Percentiles rank a stretch among this genome's conserved stretches.
Evolutionary conservation across 139 green algal genomes (phyloP).

Genomic region (Zygnema circumcarinatum): DNA sequence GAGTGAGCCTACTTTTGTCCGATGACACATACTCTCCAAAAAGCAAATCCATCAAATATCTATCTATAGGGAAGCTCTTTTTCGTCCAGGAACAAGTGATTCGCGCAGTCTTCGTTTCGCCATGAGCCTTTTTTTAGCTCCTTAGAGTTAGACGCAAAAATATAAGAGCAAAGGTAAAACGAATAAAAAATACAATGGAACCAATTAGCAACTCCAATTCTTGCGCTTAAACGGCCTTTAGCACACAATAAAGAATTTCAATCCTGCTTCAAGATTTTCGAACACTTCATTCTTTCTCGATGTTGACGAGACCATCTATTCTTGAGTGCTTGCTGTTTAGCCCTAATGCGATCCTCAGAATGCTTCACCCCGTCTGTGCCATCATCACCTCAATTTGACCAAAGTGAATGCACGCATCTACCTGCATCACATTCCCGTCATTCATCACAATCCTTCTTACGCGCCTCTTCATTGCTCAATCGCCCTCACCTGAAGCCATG

Average conservation of each 20-base stretch:
- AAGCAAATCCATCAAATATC: not conserved
- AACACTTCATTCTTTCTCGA: too few species aligned
- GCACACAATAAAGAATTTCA: not conserved
- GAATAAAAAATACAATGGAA: not conserved
- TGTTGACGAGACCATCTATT: too few species aligned
- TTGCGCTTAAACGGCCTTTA: not conserved
- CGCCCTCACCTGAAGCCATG: not conserved
- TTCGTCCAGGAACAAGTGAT: too few species aligned
- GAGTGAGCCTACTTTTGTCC: not conserved
- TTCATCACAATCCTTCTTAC: too few species aligned
- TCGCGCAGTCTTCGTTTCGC: not conserved
- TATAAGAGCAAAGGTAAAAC: not conserved
- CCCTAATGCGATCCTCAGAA: too few species aligned
- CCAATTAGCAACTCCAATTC: too few species aligned
- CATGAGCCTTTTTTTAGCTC: not conserved
- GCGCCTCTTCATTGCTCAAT: too few species aligned
- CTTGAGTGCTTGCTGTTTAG: too few species aligned
- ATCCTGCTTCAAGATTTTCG: not conserved
- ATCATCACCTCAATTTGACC: too few species aligned
- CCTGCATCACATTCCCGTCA: too few species aligned
- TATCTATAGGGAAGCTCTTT: not conserved
- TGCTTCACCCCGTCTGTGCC: too few species aligned
- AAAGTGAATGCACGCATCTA: too few species aligned
- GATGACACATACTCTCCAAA: not conserved
- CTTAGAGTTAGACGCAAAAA: not conserved